Conservation (phyloP, 371 early-diverging fungal genomes). For the Mortierella sp. region DNA sequence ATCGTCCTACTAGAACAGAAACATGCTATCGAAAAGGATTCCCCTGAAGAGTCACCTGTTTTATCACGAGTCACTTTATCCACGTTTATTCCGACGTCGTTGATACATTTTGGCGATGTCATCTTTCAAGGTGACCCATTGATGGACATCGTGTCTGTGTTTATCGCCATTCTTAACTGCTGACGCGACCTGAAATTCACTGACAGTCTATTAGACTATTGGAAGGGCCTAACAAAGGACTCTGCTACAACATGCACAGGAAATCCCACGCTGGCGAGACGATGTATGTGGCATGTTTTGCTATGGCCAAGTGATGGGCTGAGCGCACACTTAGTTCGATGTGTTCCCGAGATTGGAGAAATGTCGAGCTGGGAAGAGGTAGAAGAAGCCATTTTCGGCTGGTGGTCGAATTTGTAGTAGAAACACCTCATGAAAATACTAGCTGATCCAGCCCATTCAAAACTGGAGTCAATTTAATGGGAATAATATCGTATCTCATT, state of each 20-base stretch:
- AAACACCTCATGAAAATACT: neutral
- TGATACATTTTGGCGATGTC: constrained; percentile 51
- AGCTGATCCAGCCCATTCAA: neutral
- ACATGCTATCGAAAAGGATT: neutral
- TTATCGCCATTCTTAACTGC: constrained; percentile 40
- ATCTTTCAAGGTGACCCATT: constrained; percentile 32
- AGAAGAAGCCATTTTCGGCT: constrained; percentile 44
- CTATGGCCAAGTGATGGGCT: constrained; percentile 51
- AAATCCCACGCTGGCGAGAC: constrained; percentile 3
- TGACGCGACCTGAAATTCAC: constrained; percentile 15
- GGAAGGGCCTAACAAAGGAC: constrained; percentile 5
- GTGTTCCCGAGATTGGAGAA: constrained; percentile 42
- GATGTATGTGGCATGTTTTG: constrained; percentile 54
- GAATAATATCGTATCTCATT: neutral
- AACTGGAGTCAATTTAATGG: neutral
- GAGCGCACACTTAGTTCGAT: constrained; percentile 26
- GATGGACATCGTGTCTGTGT: constrained; percentile 44
- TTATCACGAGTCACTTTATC: neutral
- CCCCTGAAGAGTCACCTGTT: neutral
- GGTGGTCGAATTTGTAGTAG: constrained; percentile 32
- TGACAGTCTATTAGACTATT: constrained; percentile 12
- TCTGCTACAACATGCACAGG: no score
- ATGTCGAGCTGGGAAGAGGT: constrained; percentile 48
- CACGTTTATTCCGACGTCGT: constrained; percentile 23
- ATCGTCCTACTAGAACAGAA: neutral